Percentiles rank a stretch among this genome's conserved stretches.
These are phyloP conservation scores for Mortierella claussenii DNA, from an alignment of 192 early-diverging fungal genomes.

Conservation along the genomic window DNA sequence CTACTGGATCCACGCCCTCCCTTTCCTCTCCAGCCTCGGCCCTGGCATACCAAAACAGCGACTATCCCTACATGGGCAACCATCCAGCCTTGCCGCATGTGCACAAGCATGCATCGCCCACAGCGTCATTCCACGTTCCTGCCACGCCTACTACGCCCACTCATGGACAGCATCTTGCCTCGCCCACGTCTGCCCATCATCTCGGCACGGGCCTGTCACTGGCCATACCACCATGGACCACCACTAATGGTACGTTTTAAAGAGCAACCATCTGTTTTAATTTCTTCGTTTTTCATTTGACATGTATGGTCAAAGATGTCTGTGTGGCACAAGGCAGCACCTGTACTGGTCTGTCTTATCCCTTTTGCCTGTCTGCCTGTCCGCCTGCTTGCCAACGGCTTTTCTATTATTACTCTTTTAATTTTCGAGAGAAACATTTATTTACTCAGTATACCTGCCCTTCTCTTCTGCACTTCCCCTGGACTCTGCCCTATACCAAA, in stretches of 20 bases:
- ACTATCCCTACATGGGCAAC: constrained; percentile 13
- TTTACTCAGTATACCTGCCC: not conserved
- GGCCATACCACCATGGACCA: constrained; percentile 19
- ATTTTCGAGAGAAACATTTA: not conserved
- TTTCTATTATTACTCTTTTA: not conserved
- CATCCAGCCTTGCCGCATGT: constrained; percentile 2
- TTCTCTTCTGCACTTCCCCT: not conserved
- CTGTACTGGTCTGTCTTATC: too few species aligned
- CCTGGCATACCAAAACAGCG: constrained; percentile 13
- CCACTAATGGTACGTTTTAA: constrained; percentile 29
- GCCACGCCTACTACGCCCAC: constrained; percentile 6
- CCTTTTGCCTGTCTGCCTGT: not conserved
- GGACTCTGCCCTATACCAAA: not conserved
- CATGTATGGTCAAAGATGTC: too few species aligned
- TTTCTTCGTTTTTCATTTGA: too few species aligned
- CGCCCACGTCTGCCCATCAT: constrained; percentile 8
- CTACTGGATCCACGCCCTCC: constrained; percentile 7
- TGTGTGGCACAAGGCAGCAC: too few species aligned
- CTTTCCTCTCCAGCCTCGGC: constrained; percentile 12
- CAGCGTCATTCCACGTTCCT: constrained; percentile 15
- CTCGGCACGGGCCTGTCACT: constrained; percentile 12
- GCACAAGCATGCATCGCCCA: not conserved
- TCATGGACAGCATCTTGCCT: constrained; percentile 1
- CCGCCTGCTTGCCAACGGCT: not conserved
- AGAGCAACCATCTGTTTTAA: too few species aligned